Base-by-base conservation (phyloP, 169 alveolate species). In the Cryptosporidium ubiquitum region DNA sequence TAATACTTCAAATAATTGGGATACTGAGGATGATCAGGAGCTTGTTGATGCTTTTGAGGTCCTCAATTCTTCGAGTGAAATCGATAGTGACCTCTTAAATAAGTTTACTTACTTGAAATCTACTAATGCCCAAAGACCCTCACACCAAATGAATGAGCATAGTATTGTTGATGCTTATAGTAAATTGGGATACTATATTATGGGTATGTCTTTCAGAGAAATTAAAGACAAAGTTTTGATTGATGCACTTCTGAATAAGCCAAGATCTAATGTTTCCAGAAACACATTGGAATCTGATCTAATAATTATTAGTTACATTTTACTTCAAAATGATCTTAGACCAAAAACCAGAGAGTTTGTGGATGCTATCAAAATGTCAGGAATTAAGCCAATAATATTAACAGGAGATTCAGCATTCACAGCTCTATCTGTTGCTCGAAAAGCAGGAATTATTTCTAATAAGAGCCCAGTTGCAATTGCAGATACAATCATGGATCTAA, bases 371-470 rank as follows among this genome's bases (percentile, higher is more conserved):
- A 79, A 61, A 33, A 18, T 29, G 37, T 58, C 89, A 3, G 89
- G 89, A 26, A 79, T 79, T 40, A 79, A 23, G 37, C 89, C 89
- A 23, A 49, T 79, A 18, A 79, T 79, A 3, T n/a, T 79, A 7
- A 79, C 89, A 18, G 89, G 89, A 18, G 89, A 79, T 37, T 79
- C 89, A 7, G 64, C 89, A 16, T 79, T 39, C 51, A 79, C 89
- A 20, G 89, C 89, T 2, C 35, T 79, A 0, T 79, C 89, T 29
- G 75, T 64, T 18, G 89, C 89, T 40, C 58, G 66, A n/a, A 79
- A 79, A 10, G 60, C 75, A 20, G 89, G 89, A 18, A 64, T 79
- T 31, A 61, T 79, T 4, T 29, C 68, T 16, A 18, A 9, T n/a
- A 42, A 42, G 33, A 42, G 49, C 18, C 58, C 71, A 14, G 66